Evolutionary conservation across 1,139 yeast species (phyloP), one percentile per base, ranked within the genome.

Genomic region (Nakaseomyces kungkrabaensis): DNA sequence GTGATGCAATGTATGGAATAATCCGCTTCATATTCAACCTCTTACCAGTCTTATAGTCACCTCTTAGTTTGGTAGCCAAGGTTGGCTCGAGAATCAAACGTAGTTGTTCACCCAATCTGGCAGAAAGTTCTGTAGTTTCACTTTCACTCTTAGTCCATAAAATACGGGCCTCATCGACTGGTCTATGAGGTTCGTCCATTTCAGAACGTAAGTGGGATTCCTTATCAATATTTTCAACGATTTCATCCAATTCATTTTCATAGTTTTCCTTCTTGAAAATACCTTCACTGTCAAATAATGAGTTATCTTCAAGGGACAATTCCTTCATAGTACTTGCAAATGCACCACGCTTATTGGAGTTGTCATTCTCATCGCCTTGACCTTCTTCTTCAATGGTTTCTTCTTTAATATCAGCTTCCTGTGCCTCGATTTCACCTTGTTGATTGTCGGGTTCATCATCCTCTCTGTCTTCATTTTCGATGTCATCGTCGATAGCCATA

Each of bases 31-130:
- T 90, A 68, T 94, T 94, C 62, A 94, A 77, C 57, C 98, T 76
- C 68, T 94, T 94, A 67, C 99, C 99, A 1, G 97, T 90, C 69
- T 90, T 89, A 70, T 88, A 94, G 67, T 94, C 98, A 60, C 99
- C 99, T 56, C 80, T 81, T 52, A 94, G 74, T 66, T 92, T 92
- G 3, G 98, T 92, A 11, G 97, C 95, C 55, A 87, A 73, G 0
- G 98, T 92, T 5, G 99, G 99, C 63, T 92, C 98, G 59, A 94
- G 73, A 62, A 94, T 92, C 55, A 94, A 76, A 48, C 98, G 77
- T 55, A 94, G 74, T 68, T 94, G 98, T 69, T 94, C 99, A 66
- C 96, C 85, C 46, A 94, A 73, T 27, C 89, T 82, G 3, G 95
- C 80, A 1, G 97, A 86, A 45, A 94, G 72, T 56, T 90, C 97